A percentile compares a stretch with the other conserved stretches of the same genome.
These are phyloP conservation scores for Coemansia nantahalensis DNA, from an alignment of 192 early-diverging fungal species.

Conservation along the genomic window DNA sequence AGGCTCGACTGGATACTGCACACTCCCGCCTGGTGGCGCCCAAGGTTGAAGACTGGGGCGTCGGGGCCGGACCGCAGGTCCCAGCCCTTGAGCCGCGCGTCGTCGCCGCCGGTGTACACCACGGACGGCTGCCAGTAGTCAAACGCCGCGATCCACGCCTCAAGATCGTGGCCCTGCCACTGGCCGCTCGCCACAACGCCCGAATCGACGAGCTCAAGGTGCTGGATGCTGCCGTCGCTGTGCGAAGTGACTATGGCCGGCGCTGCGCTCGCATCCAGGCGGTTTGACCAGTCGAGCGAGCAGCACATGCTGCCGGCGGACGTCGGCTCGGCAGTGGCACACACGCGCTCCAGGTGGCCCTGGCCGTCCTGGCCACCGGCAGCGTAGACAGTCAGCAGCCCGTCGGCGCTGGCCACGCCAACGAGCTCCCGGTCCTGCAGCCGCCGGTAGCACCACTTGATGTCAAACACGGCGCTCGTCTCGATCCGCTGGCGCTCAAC, in stretches of 20 bases:
- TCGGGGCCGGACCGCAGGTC: constrained; percentile 63
- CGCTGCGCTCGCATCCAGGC: constrained; percentile 5
- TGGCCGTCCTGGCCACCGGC: constrained; percentile 34
- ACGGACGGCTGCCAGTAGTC: constrained; percentile 73
- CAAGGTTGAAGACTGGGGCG: constrained; percentile 60
- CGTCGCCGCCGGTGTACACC: constrained; percentile 82
- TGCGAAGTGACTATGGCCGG: constrained; percentile 64
- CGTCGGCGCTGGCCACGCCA: constrained; percentile 63
- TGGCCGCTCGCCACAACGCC: constrained; percentile 26
- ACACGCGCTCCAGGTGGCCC: constrained; percentile 22
- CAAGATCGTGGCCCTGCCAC: constrained; percentile 86
- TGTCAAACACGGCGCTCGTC: constrained; percentile 66
- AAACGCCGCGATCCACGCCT: constrained; percentile 93
- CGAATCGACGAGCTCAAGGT: constrained; percentile 55
- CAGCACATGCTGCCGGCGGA: constrained; percentile 64
- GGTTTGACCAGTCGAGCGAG: constrained; percentile 89
- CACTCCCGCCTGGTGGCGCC: constrained; percentile 84
- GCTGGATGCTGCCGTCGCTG: constrained; percentile 69
- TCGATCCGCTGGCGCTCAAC: constrained; percentile 57
- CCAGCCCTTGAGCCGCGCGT: constrained; percentile 84
- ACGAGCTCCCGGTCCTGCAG: constrained; percentile 52
- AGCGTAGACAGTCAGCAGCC: constrained; percentile 55
- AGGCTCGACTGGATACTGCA: constrained; percentile 87
- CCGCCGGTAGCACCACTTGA: constrained; percentile 66
- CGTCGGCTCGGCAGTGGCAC: constrained; percentile 38